phyloP scores from a whole-genome alignment of 2,329 filamentous ascomycete genomes.

The Fusarium sacchari region DNA sequence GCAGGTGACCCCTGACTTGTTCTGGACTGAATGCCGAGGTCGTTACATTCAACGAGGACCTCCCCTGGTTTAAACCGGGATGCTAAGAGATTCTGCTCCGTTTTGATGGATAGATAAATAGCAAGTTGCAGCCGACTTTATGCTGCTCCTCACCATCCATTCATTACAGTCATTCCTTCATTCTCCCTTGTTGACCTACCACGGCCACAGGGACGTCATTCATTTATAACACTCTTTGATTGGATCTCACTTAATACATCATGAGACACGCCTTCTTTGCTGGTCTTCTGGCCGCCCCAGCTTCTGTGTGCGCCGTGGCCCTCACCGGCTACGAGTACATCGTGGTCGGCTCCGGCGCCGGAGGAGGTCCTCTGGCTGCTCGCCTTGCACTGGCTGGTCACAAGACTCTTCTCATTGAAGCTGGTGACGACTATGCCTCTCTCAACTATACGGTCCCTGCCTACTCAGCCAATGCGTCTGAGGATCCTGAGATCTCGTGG shows the following conservation, averaged over 20 bases:
- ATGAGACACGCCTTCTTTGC: conserved; percentile 30
- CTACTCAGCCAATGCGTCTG: conserved; percentile 62
- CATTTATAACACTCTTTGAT: not conserved
- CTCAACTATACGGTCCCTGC: conserved; percentile 65
- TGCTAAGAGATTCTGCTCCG: not conserved
- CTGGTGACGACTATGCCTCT: conserved; percentile 66
- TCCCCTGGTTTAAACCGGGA: not conserved
- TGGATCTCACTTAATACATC: not conserved
- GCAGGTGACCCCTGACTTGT: not conserved
- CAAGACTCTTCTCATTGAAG: conserved; percentile 69
- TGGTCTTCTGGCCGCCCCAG: conserved; percentile 21
- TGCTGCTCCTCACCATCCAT: not conserved
- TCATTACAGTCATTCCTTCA: not conserved
- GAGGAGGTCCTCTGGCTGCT: conserved; percentile 67
- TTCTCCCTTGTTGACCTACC: not conserved
- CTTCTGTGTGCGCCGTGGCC: conserved; percentile 27
- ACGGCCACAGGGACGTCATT: conserved; percentile 1
- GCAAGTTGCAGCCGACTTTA: not conserved
- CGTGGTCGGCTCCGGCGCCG: conserved; percentile 70
- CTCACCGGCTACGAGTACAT: conserved; percentile 62
- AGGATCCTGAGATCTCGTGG: conserved; percentile 67
- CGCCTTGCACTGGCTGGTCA: conserved; percentile 68
- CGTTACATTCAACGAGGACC: not conserved
- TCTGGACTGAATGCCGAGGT: not conserved
- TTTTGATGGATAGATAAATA: not conserved